phyloP scores from a whole-genome alignment of 257 asterid species.

The Orobanche coerulescens region DNA sequence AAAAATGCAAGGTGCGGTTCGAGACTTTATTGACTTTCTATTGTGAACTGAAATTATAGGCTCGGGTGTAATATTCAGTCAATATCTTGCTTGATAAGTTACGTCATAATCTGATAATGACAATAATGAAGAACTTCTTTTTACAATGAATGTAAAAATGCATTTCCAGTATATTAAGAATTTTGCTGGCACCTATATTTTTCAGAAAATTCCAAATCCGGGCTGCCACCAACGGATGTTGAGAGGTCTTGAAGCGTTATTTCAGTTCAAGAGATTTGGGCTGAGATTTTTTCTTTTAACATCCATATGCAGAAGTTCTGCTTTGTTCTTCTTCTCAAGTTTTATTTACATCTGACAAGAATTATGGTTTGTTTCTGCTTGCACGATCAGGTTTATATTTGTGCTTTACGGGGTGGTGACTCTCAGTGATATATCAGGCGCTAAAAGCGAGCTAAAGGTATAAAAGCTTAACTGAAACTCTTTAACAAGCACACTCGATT shows the following conservation, averaged over 20 bases:
- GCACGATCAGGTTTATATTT: slow-evolving; percentile 56
- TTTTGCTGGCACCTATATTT: slow-evolving; percentile 5
- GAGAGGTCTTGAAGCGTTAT: slow-evolving; percentile 52
- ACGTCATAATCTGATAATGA: neutral
- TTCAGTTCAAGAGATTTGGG: neutral
- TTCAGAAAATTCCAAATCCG: slow-evolving; percentile 75
- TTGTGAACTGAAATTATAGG: slow-evolving; percentile 9
- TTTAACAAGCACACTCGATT: neutral
- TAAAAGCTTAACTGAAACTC: slow-evolving; percentile 3
- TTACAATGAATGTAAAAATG: neutral
- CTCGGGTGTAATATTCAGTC: neutral
- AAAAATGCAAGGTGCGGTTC: slow-evolving; percentile 75
- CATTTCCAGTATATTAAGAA: neutral
- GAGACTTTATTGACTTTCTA: neutral
- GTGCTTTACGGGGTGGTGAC: slow-evolving; percentile 63
- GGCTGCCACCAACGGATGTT: slow-evolving; percentile 59
- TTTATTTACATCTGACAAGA: slow-evolving; percentile 5
- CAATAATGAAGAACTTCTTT: neutral
- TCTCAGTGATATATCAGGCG: slow-evolving; percentile 41
- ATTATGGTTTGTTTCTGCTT: slow-evolving; percentile 5
- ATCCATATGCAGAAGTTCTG: neutral
- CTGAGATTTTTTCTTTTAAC: neutral
- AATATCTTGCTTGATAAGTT: neutral
- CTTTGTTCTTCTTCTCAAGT: neutral
- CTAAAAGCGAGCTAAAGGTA: slow-evolving; percentile 51